Base-by-base conservation (phyloP, 345 rosid genomes). In the Salix dunnii region DNA sequence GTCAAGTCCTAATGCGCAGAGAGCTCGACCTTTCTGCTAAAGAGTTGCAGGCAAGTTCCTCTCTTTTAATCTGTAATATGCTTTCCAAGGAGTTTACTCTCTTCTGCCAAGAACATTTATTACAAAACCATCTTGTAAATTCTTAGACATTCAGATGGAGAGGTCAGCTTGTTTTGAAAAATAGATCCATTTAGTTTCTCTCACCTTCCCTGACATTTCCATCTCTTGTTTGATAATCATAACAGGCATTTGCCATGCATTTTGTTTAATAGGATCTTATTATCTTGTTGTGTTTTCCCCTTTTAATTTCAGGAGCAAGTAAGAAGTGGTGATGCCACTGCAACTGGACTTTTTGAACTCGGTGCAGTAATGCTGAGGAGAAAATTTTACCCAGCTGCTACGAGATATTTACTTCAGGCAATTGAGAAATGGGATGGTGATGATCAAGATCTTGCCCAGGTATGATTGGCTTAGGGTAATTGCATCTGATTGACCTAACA, bases 381-480 rank as follows among this genome's bases (percentile, higher is more conserved):
- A 80, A 93, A 93, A 78, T 85, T 91, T 83, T 93, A 95, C 81
- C 97, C 98, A 0, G 98, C 96, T 71, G 99, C 99, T 33, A 88
- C 82, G 73, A 95, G 89, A 80, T 91, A 81, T 81, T 88, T 95
- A 88, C 89, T 82, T 77, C 94, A 91, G 86, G 98, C 99, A 27
- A 90, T 95, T 76, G 90, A 88, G 42, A 95, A 93, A 85, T 95
- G 99, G 99, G 99, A 93, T 70, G 97, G 99, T 67, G 98, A 95
- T 36, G 97, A 90, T 84, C 99, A 95, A 84, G 99, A 95, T 87
- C 96, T 95, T 79, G 96, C 99, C 7, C 99, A 95, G 99, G 97
- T 95, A 85, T 77, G 60, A 11, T 70, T 65, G 71, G 16, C 8
- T 38, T 7, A 9, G 27, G 48, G 33, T 46, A 68, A 33, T 31